Percentiles rank a stretch among this genome's conserved stretches.
These are phyloP conservation scores for Rhodotorula sp. DNA, from an alignment of 1,284 basidiomycete genomes.

Conservation along the genomic window DNA sequence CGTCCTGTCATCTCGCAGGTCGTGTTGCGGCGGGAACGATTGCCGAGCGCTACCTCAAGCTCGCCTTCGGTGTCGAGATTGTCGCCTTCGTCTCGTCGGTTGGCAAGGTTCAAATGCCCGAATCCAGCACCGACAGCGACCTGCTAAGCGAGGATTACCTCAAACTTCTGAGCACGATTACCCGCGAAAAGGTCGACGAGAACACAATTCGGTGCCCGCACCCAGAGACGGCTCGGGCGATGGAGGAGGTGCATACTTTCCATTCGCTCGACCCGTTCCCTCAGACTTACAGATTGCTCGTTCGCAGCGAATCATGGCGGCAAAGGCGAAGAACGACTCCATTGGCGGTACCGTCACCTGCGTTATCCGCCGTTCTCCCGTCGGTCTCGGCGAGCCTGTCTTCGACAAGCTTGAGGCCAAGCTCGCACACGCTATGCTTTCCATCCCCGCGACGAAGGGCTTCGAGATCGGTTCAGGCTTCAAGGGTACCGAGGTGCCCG, in stretches of 20 bases:
- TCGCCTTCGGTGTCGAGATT: conserved; percentile 87
- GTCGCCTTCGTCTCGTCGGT: conserved; percentile 96
- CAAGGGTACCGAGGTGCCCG: conserved; percentile 90
- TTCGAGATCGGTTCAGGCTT: conserved; percentile 99
- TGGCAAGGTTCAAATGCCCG: conserved; percentile 81
- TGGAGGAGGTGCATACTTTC: conserved; percentile 68
- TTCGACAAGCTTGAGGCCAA: conserved; percentile 99
- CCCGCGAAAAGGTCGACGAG: conserved; percentile 84
- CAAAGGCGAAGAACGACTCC: conserved; percentile 86
- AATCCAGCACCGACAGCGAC: conserved; percentile 67
- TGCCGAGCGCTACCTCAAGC: conserved; percentile 90
- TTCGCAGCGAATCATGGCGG: conserved; percentile 80
- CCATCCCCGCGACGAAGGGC: conserved; percentile 96
- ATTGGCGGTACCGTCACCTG: conserved; percentile 98
- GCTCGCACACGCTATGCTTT: conserved; percentile 96
- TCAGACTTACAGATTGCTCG: neutral
- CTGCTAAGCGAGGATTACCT: conserved; percentile 80
- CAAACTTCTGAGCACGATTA: conserved; percentile 73
- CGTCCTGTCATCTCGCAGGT: conserved; percentile 55
- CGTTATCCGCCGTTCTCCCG: conserved; percentile 84
- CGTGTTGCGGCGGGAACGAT: conserved; percentile 97
- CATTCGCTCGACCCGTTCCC: no score
- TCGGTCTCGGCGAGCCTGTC: conserved; percentile 92
- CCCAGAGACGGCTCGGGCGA: conserved; percentile 76
- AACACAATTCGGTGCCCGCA: conserved; percentile 90